A percentile compares a stretch with the other conserved stretches of the same genome.
phyloP scores from a whole-genome alignment of 805 yeast species.

The Suhomyces sp. region DNA sequence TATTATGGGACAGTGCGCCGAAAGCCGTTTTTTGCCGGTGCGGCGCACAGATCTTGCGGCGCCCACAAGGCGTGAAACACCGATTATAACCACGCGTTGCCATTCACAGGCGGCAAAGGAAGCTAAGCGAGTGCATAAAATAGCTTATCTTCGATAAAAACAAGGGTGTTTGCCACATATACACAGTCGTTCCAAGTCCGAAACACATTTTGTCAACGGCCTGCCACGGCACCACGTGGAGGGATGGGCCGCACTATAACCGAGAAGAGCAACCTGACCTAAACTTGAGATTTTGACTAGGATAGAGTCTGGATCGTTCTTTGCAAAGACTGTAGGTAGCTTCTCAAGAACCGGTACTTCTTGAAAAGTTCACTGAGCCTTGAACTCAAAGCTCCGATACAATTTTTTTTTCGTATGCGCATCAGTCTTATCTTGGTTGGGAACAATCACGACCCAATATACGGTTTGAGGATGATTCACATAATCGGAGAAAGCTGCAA shows the following conservation, averaged over 20 bases:
- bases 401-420: neutral
- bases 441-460: neutral
- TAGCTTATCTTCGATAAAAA: neutral
- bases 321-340: neutral
- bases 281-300: neutral
- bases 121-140: neutral
- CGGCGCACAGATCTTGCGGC: neutral
- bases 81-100: neutral
- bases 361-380: neutral
- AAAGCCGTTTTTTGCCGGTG: neutral
- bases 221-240: neutral
- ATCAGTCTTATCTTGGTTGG: neutral
- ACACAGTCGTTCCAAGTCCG: neutral
- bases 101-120: neutral
- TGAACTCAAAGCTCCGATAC: neutral
- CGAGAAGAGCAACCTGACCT: neutral
- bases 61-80: neutral
- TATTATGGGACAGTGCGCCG: neutral
- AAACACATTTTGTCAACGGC: neutral
- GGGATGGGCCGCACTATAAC: neutral
- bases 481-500: neutral
- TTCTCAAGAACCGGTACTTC: neutral
- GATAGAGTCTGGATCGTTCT: neutral
- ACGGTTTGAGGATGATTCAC: neutral
- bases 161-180: neutral